phyloP scores from a whole-genome alignment of 306 rosid genomes.

The Purshia tridentata region DNA sequence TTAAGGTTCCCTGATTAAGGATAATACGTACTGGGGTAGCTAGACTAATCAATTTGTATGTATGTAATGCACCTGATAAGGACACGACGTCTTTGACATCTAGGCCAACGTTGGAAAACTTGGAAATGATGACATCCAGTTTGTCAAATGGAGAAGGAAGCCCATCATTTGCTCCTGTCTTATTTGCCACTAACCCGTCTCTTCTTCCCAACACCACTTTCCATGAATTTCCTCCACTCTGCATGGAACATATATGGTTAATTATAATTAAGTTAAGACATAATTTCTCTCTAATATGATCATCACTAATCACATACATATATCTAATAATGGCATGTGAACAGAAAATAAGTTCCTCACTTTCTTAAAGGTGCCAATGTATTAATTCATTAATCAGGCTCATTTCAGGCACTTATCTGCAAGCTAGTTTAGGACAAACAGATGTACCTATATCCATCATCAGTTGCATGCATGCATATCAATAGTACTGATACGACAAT shows the following conservation, averaged over 20 bases:
- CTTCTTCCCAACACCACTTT: constrained; percentile 67
- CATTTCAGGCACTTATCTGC: no score
- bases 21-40: no score
- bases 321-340: no score
- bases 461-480: no score
- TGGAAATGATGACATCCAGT: constrained; percentile 34
- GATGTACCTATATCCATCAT: no score
- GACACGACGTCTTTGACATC: constrained; percentile 58
- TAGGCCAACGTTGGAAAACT: constrained; percentile 59
- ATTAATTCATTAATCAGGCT: no score
- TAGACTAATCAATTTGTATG: neutral
- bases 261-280: neutral
- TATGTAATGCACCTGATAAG: constrained; percentile 55
- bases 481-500: neutral
- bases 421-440: no score
- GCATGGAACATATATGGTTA: neutral
- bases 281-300: no score
- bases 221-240: constrained; percentile 89
- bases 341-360: no score
- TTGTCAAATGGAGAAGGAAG: constrained; percentile 69
- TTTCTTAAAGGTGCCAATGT: no score
- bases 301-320: no score
- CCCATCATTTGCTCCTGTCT: constrained; percentile 36
- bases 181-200: constrained; percentile 65
- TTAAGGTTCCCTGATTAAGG: no score